Percentiles rank a stretch among this genome's conserved stretches.
Evolutionary conservation across 2,329 filamentous ascomycete genomes (phyloP).

Genomic region (Cladosporium sp.): DNA sequence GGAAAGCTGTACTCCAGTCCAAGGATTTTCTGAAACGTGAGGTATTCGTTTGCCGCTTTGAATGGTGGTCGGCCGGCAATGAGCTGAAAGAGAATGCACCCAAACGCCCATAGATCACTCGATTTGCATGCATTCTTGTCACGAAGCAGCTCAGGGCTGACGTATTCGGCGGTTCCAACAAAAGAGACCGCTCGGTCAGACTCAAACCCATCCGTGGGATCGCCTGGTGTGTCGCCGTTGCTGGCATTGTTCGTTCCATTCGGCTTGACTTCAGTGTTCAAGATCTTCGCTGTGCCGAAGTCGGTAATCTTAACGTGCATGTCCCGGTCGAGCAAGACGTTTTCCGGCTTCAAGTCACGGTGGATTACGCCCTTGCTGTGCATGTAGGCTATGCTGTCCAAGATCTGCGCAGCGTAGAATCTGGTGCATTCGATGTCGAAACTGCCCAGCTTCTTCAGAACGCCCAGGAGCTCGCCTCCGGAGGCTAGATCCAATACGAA

Average conservation of each 20-base stretch:
- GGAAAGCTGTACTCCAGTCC: slow-evolving; percentile 91
- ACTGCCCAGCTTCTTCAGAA: slow-evolving; percentile 87
- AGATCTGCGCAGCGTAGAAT: slow-evolving; percentile 92
- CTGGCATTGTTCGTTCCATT: slow-evolving; percentile 27
- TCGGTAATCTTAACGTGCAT: slow-evolving; percentile 99
- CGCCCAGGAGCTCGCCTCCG: slow-evolving; percentile 84
- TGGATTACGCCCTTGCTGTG: slow-evolving; percentile 94
- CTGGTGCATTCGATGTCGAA: slow-evolving; percentile 92
- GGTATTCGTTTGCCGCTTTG: slow-evolving; percentile 90
- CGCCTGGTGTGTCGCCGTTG: slow-evolving; percentile 33
- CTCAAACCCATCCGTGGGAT: slow-evolving; percentile 52
- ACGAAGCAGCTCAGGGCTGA: slow-evolving; percentile 92
- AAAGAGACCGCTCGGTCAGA: slow-evolving; percentile 83
- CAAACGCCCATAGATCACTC: slow-evolving; percentile 96
- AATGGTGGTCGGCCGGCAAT: slow-evolving; percentile 94
- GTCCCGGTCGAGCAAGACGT: slow-evolving; percentile 87
- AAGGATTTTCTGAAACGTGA: slow-evolving; percentile 98
- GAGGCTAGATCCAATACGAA: slow-evolving; percentile 93
- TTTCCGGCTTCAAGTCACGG: slow-evolving; percentile 93
- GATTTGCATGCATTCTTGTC: slow-evolving; percentile 97
- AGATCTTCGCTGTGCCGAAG: slow-evolving; percentile 94
- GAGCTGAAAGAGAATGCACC: slow-evolving; percentile 95
- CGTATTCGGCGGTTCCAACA: slow-evolving; percentile 95
- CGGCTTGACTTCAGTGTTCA: slow-evolving; percentile 47
- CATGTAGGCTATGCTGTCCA: slow-evolving; percentile 97